Base-by-base conservation (phyloP, 257 asterid species). In the Catharanthus roseus region DNA sequence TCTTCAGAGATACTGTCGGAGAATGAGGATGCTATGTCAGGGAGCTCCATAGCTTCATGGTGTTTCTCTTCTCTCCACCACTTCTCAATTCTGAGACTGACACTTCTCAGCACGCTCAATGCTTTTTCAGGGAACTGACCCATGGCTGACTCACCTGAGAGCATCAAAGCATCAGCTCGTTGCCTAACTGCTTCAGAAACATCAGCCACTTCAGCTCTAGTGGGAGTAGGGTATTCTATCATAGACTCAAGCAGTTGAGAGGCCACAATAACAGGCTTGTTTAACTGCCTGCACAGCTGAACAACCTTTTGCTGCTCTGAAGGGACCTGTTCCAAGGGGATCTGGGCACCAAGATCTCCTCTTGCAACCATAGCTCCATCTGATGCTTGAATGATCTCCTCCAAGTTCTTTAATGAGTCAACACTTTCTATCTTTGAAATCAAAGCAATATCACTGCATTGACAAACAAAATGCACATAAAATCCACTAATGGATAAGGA, bases 291-390 rank as follows among this genome's bases (percentile, higher is more conserved):
- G 84, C 99, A 95, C 10, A 90, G 76, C 69, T 88, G 90, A 72
- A 95, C 98, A 66, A 95, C 88, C 77, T 61, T 95, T 72, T 88
- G 96, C 82, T 95, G 99, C 80, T 78, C 98, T 23, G 99, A 90
- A 38, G 98, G 99, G 75, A 95, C 97, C 86, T 92, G 98, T 78
- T 95, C 99, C 83, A 92, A 79, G 57, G 98, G 99, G 79, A 90
- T 91, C 82, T 95, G 99, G 38, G 98, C 99, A 67, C 98, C 98
- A 2, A 95, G 90, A 80, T 95, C 97, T 75, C 98, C 99, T 80
- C 99, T 88, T 34, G 99, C 99, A 61, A 95, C 98, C 98, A 95
- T 95, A 75, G 97, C 97, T 68, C 99, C 99, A 79, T 95, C 99
- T 58, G 98, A 91, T 69, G 92, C 93, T 74, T 66, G 76, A 79